These are phyloP conservation scores for Rosellinia necatrix DNA, from an alignment of 2,329 filamentous ascomycete species.

Conservation along the genomic window DNA sequence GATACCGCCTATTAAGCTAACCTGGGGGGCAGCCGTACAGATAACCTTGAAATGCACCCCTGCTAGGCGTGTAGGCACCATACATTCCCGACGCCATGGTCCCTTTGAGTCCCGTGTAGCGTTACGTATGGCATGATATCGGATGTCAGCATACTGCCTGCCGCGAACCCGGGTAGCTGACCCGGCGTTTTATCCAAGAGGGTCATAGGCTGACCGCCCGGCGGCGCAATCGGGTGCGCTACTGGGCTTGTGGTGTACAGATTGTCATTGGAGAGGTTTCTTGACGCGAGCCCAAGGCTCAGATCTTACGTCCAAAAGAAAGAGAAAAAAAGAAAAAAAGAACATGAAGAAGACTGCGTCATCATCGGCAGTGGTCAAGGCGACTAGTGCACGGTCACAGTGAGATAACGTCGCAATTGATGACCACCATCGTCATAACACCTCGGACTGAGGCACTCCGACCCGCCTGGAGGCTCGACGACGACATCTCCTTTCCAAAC, in stretches of 20 bases:
- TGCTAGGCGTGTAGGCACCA: not conserved
- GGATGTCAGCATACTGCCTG: not conserved
- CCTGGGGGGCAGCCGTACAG: too few species aligned
- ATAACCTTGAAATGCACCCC: too few species aligned
- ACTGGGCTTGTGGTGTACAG: too few species aligned
- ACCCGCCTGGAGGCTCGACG: not conserved
- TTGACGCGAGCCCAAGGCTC: not conserved
- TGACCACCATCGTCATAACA: not conserved
- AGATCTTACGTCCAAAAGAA: not conserved
- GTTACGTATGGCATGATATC: not conserved
- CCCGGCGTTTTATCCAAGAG: not conserved
- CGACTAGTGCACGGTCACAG: not conserved
- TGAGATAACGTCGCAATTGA: slow-evolving; percentile 3
- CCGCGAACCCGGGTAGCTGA: not conserved
- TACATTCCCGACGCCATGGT: not conserved
- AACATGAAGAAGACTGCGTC: too few species aligned
- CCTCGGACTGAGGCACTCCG: not conserved
- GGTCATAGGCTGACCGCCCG: too few species aligned
- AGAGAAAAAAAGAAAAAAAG: too few species aligned
- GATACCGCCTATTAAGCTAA: not conserved
- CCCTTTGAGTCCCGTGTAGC: too few species aligned
- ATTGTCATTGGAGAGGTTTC: too few species aligned
- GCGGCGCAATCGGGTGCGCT: too few species aligned
- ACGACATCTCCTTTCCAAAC: too few species aligned
- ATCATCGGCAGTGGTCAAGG: not conserved